These are phyloP conservation scores for Wickerhamiella sorbophila DNA, from an alignment of 805 yeast species.

Conservation along the genomic window DNA sequence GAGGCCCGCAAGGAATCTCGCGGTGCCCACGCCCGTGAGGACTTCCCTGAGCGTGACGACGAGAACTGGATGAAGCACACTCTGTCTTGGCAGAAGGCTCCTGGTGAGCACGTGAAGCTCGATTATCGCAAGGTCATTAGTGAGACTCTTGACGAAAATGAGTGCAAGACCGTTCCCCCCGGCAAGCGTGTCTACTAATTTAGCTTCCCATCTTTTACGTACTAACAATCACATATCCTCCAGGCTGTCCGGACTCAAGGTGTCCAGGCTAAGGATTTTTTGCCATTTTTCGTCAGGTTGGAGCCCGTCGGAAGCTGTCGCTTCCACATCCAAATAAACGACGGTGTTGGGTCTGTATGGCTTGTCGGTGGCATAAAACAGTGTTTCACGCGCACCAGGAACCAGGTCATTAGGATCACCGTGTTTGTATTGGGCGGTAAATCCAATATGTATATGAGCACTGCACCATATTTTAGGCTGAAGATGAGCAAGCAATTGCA, in stretches of 20 bases:
- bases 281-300: background rate
- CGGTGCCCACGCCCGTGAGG: conserved; percentile 99
- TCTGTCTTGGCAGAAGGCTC: conserved; percentile 70
- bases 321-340: background rate
- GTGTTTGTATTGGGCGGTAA: conserved; percentile 41
- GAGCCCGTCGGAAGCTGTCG: background rate
- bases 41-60: conserved; percentile 91
- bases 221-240: background rate
- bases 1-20: conserved; percentile 93
- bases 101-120: conserved; percentile 59
- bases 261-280: background rate
- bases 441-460: conserved; percentile 76
- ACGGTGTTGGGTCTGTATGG: background rate
- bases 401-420: conserved; percentile 3
- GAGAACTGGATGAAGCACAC: conserved; percentile 97
- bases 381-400: conserved; percentile 2
- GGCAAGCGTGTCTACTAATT: conserved; percentile 85
- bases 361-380: background rate
- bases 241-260: background rate
- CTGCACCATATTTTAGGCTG: conserved; percentile 71
- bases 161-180: conserved; percentile 94
- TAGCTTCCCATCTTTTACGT: background rate
- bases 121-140: conserved; percentile 75
- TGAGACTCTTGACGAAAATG: conserved; percentile 76
- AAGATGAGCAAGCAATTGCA: conserved; percentile 37